Conservation (phyloP, 179 eudicot genomes). For the Sideroxylon spinosum region DNA sequence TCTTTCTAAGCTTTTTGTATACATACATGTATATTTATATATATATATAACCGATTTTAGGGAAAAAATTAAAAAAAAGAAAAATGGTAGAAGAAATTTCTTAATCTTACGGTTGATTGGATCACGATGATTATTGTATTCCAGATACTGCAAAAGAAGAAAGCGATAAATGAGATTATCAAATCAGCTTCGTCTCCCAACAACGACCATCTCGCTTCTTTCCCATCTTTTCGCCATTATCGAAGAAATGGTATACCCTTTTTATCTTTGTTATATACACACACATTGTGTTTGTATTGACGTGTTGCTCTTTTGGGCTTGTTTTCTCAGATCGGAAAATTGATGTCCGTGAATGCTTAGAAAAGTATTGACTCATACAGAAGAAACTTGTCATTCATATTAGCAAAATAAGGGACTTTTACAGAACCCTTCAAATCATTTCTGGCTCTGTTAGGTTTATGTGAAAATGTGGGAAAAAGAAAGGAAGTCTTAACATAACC, state of each 20-base stretch:
- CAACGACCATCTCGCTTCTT: constrained; percentile 49
- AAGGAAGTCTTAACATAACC: not conserved
- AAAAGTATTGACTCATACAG: not conserved
- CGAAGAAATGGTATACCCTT: constrained; percentile 36
- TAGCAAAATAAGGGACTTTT: not conserved
- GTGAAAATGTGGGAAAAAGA: not conserved
- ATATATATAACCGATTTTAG: not conserved
- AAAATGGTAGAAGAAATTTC: not conserved
- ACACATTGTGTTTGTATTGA: not conserved
- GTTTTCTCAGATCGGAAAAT: not conserved
- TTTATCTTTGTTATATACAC: not conserved
- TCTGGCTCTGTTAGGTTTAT: not conserved
- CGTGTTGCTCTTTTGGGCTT: not conserved
- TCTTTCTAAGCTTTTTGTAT: too few relatives aligned
- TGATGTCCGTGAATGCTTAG: not conserved
- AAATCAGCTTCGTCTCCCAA: constrained; percentile 51
- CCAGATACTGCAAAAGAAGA: constrained; percentile 72
- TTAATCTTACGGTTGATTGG: not conserved
- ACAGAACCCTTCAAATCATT: too few relatives aligned
- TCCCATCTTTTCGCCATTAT: constrained; percentile 50
- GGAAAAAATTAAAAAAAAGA: not conserved
- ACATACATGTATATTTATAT: too few relatives aligned
- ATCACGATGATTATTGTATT: not conserved
- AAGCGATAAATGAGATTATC: constrained; percentile 36
- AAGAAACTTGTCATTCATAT: not conserved